Evolutionary conservation across 768 basidiomycete genomes (phyloP), one percentile per base, ranked within the genome.

Genomic region (Leucosporidium scottii): DNA sequence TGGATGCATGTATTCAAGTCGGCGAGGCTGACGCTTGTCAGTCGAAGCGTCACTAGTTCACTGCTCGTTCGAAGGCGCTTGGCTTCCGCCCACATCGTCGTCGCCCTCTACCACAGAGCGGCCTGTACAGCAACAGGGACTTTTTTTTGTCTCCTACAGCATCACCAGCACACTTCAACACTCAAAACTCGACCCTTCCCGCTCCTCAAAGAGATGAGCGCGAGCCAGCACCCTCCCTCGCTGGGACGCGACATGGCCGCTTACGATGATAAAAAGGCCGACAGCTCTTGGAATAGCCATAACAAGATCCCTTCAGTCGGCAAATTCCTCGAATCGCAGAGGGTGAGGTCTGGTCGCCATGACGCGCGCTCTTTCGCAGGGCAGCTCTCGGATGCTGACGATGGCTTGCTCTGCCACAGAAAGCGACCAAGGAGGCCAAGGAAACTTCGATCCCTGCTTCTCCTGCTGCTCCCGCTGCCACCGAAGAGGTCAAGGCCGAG

Each of bases 231-330:
- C 1, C 27, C 53, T 4, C 27, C 25, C 1, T 1, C 53, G 39
- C 18, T 54, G 25, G 27, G 3, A 12, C 5, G 28, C 53, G 53
- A 54, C 27, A 25, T 54, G 53, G 30, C 60, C 21, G 12, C 30
- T 15, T 44, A 44, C 39, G 15, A 44, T 13, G 39, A 44, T 13
- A 44, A 44, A 15, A 44, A 44, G 39, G 39, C 39, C 8, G 39
- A 44, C 15, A 44, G 10, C 17, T 27, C 39, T 53, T n/a, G 20
- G 34, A n/a, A 31, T 1, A 17, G n/a, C 8, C 54, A 27, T 55
- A 73, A 65, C 58, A 58, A 65, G 67, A 61, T 73, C 30, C 72
- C 72, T 4, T 59, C 64, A 23, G 58, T 70, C 27, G 20, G 39
- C 10, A 55, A 31, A 6, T 50, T 63, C 49, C 62, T 65, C 36